Conservation (phyloP, 495 filamentous ascomycete species). For the Talaromyces proteolyticus region DNA sequence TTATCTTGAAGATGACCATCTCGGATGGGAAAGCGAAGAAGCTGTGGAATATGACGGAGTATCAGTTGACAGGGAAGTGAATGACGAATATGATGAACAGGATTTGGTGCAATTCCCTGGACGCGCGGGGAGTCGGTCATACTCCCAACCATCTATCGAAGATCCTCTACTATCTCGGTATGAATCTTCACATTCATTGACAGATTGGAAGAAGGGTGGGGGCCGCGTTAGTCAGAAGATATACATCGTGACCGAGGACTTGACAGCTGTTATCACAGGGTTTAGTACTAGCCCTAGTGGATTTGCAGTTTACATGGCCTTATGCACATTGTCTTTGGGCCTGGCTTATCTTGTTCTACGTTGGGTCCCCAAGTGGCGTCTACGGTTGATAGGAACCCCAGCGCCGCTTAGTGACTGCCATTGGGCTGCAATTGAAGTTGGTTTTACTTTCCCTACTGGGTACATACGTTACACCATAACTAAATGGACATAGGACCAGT, state of each 20-base stretch:
- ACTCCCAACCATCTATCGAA: constrained; percentile 56
- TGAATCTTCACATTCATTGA: constrained; percentile 50
- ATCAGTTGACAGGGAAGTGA: constrained; percentile 39
- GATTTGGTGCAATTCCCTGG: constrained; percentile 4
- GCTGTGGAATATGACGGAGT: constrained; percentile 48
- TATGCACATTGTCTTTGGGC: constrained; percentile 70
- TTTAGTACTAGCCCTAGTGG: constrained; percentile 72
- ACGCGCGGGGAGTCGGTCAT: constrained; percentile 13
- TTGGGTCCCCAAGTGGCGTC: constrained; percentile 86
- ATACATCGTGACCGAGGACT: constrained; percentile 86
- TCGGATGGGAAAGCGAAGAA: constrained; percentile 46
- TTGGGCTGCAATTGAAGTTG: constrained; percentile 87
- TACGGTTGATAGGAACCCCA: constrained; percentile 65
- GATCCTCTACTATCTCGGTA: constrained; percentile 65
- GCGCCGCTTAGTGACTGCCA: constrained; percentile 63
- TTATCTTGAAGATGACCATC: constrained; percentile 61
- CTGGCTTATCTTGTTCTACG: constrained; percentile 76
- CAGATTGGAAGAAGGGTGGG: constrained; percentile 48
- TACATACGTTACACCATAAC: constrained; percentile 4
- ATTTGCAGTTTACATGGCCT: constrained; percentile 55
- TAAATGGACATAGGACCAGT: constrained; percentile 63
- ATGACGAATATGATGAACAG: constrained; percentile 19
- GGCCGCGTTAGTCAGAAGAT: constrained; percentile 76
- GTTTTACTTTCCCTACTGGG: constrained; percentile 8
- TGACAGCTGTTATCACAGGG: constrained; percentile 86